Percentiles rank a stretch among this genome's conserved stretches.
Evolutionary conservation across 768 basidiomycete species (phyloP).

Genomic region (Collybia sp.): DNA sequence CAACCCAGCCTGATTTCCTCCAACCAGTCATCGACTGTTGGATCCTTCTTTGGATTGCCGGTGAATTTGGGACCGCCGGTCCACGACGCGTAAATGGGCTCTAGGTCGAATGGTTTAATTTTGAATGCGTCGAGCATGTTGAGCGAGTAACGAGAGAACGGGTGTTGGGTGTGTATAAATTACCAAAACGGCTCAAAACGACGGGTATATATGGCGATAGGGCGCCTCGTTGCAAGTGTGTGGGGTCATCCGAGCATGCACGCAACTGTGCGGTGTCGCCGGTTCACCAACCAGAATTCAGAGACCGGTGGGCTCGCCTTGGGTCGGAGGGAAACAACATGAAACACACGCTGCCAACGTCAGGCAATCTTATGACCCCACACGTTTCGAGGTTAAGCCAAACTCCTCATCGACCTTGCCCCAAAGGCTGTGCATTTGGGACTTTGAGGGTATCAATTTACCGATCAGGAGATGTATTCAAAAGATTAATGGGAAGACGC

Average conservation of each 20-base stretch:
- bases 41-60: slow-evolving; percentile 67
- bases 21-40: slow-evolving; percentile 69
- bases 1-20: slow-evolving; percentile 70
- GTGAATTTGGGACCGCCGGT: slow-evolving; percentile 59
- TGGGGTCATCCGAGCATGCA: background rate
- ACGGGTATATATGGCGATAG: slow-evolving; percentile 7
- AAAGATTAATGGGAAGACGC: too few relatives aligned
- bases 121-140: slow-evolving; percentile 73
- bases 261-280: too few relatives aligned
- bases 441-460: too few relatives aligned
- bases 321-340: too few relatives aligned
- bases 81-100: slow-evolving; percentile 65
- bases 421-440: too few relatives aligned
- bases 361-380: too few relatives aligned
- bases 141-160: slow-evolving; percentile 4
- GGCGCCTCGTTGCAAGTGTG: slow-evolving; percentile 12
- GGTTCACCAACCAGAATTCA: too few relatives aligned
- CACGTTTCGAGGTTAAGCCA: too few relatives aligned
- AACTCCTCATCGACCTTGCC: too few relatives aligned
- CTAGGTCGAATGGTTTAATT: slow-evolving; percentile 72
- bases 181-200: background rate
- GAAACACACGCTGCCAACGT: too few relatives aligned
- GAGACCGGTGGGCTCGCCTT: too few relatives aligned
- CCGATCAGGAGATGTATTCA: too few relatives aligned
- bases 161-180: slow-evolving; percentile 1